phyloP scores from a whole-genome alignment of 2,329 filamentous ascomycete genomes.

The Metarhizium rileyi region DNA sequence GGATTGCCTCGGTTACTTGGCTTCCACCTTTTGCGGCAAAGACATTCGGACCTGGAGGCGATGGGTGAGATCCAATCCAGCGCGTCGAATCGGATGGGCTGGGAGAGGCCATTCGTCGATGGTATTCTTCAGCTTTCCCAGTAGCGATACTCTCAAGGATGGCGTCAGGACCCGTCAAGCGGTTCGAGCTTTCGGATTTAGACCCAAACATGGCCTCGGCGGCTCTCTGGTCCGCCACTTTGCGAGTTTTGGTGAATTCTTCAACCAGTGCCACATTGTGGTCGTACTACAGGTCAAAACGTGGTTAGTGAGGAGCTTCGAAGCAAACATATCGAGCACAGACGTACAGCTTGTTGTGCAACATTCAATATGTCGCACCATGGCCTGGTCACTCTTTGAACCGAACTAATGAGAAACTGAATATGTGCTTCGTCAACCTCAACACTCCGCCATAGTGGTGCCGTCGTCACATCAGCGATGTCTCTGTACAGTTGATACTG shows the following conservation, averaged over 20 bases:
- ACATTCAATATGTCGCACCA: conserved; percentile 20
- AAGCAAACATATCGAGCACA: background rate
- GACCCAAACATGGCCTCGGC: conserved; percentile 5
- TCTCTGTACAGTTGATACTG: conserved; percentile 26
- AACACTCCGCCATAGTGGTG: conserved; percentile 24
- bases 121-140: conserved; percentile 13
- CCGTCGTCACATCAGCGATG: conserved; percentile 25
- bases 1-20: background rate
- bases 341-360: conserved; percentile 19
- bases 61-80: background rate
- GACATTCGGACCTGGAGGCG: background rate
- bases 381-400: conserved; percentile 24
- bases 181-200: conserved; percentile 9
- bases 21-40: background rate
- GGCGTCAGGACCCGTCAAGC: conserved; percentile 16
- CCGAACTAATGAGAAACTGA: conserved; percentile 21
- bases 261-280: conserved; percentile 19
- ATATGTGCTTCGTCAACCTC: conserved; percentile 23
- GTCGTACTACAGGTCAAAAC: conserved; percentile 14
- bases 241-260: conserved; percentile 22
- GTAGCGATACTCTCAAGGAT: conserved; percentile 17
- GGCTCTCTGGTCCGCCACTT: conserved; percentile 15
- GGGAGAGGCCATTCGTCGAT: conserved; percentile 5
- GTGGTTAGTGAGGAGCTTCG: conserved; percentile 2
- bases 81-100: background rate